Evolutionary conservation across 2,329 filamentous ascomycete species (phyloP).

Genomic region (Apiospora aurea): DNA sequence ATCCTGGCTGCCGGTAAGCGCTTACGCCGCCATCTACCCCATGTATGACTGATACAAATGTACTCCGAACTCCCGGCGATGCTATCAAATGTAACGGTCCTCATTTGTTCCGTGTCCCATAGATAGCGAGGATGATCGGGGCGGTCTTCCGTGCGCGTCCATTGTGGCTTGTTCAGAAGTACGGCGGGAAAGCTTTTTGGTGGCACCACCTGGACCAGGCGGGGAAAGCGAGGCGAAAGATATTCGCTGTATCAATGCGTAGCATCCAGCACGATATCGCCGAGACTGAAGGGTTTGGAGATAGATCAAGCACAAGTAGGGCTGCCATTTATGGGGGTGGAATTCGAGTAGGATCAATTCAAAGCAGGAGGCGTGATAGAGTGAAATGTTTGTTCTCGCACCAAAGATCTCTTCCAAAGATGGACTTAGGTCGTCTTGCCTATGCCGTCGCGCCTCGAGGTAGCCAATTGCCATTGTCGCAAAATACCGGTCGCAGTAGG

Average conservation of each 20-base stretch:
- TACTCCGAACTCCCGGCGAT: neutral
- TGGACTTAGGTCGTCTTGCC: neutral
- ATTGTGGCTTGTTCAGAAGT: neutral
- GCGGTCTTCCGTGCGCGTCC: neutral
- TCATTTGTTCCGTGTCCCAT: neutral
- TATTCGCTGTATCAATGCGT: neutral
- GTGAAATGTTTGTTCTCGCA: neutral
- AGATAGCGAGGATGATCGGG: neutral
- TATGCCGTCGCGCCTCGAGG: neutral
- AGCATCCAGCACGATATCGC: neutral
- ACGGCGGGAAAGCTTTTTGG: neutral
- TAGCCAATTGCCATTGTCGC: neutral
- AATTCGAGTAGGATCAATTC: neutral
- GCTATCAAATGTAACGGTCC: neutral
- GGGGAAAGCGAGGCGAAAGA: neutral
- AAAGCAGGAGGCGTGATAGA: neutral
- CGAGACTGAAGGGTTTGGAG: neutral
- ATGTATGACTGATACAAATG: slow-evolving; percentile 2
- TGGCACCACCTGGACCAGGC: neutral
- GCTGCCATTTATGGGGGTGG: neutral
- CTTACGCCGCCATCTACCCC: neutral
- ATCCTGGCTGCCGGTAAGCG: neutral
- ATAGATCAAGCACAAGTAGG: neutral
- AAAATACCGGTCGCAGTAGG: slow-evolving; percentile 8
- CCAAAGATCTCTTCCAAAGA: neutral